Conservation (phyloP, 108 stramenopile species). For the Aurantiochytrium sp. region DNA sequence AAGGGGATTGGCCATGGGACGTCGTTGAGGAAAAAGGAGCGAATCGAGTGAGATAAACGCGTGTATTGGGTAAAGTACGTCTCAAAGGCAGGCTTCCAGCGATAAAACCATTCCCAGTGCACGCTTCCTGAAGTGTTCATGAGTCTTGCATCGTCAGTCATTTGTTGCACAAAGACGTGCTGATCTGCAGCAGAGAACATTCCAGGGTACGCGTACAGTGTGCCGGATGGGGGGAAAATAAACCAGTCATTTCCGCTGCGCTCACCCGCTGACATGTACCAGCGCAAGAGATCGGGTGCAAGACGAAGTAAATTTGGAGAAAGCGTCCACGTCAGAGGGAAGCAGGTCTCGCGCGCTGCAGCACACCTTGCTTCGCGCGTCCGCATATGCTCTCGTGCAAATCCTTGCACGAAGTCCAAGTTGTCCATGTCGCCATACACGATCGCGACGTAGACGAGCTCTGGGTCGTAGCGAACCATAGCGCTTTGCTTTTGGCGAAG, state of each 20-base stretch:
- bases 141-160: not conserved
- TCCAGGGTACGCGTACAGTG: constrained; percentile 24
- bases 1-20: constrained; percentile 21
- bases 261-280: constrained; percentile 8
- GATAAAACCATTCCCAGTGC: constrained; percentile 18
- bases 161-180: not conserved
- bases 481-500: not conserved
- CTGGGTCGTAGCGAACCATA: not conserved
- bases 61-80: constrained; percentile 18
- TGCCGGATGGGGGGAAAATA: constrained; percentile 18
- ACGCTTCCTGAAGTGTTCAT: constrained; percentile 13
- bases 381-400: not conserved
- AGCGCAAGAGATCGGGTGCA: constrained; percentile 2
- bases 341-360: not conserved
- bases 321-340: constrained; percentile 22
- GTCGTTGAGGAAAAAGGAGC: constrained; percentile 7
- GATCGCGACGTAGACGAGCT: constrained; percentile 8
- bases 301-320: constrained; percentile 11
- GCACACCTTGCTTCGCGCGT: not conserved
- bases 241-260: constrained; percentile 20
- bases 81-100: not conserved
- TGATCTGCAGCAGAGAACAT: not conserved
- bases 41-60: not conserved
- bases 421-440: constrained; percentile 25
- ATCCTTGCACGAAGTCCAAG: not conserved